Base-by-base conservation (phyloP, 306 rosid species). In the Clitoria ternatea region DNA sequence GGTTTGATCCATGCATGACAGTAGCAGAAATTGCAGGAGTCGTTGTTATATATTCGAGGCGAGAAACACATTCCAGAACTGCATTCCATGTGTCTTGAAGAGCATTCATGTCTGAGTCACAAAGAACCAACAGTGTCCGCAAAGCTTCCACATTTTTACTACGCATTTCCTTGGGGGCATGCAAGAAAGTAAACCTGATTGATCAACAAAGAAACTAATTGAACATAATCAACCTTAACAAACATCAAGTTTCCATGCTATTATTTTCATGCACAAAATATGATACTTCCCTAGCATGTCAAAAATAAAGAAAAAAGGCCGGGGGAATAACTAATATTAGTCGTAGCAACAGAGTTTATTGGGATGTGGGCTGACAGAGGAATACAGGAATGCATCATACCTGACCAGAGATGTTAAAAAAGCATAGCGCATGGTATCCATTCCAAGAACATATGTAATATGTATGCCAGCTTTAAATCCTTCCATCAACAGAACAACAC, bases 371-470 rank as follows among this genome's bases (percentile, higher is more conserved):
- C 29, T 15, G 55, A 22, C 4, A 1, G 49, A 18, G 19, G 62
- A 26, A 39, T 68, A 43, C 52, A 22, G 52, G 26, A 73, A 61
- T 70, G 18, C 66, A 42, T 39, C 70, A 52, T 49, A 95, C 99
- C 99, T 86, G 79, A 95, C 89, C 57, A 95, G 88, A 80, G 99
- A 95, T 70, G 99, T 95, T 79, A 95, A 85, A 70, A 95, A 95
- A 23, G 99, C 99, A 88, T 95, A 95, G 61, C 99, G 92, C 99
- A 95, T 95, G 70, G 99, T 95, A 76, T 95, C 97, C 99, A 95
- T 95, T 78, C 99, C 96, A 56, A 95, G 99, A 72, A 87, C 93
- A 78, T 75, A 77, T 0, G 99, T 91, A 57, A 95, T 87, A 61
- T 86, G 96, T 74, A 95, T 95, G 71, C 99, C 99, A 64, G 99